Evolutionary conservation across 345 rosid species (phyloP).

Genomic region (Bruguiera sexangula): DNA sequence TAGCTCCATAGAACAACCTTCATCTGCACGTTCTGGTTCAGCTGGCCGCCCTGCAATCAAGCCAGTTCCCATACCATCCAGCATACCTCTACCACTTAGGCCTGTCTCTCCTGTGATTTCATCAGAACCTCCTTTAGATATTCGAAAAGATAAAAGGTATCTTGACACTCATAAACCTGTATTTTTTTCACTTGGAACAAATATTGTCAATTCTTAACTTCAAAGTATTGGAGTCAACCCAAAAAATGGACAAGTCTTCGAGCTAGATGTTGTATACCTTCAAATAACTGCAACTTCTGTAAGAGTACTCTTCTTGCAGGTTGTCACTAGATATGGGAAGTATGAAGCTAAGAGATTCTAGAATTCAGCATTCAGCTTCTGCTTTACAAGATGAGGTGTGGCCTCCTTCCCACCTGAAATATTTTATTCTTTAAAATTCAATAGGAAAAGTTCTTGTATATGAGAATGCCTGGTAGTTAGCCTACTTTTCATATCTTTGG

Average conservation of each 20-base stretch:
- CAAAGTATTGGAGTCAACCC: slow-evolving; percentile 1
- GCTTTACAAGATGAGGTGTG: slow-evolving; percentile 84
- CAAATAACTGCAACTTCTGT: slow-evolving; percentile 4
- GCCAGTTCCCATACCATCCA: slow-evolving; percentile 48
- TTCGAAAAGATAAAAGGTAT: slow-evolving; percentile 61
- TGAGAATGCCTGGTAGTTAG: slow-evolving; percentile 7
- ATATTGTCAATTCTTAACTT: not conserved
- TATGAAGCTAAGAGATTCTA: slow-evolving; percentile 44
- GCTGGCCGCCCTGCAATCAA: slow-evolving; percentile 42
- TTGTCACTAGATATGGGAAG: slow-evolving; percentile 54
- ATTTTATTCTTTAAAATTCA: slow-evolving; percentile 10
- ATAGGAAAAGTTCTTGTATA: not conserved
- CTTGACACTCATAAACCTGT: not conserved
- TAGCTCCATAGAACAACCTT: slow-evolving; percentile 9
- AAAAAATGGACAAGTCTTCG: not conserved
- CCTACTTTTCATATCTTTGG: not conserved
- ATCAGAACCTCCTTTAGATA: slow-evolving; percentile 38
- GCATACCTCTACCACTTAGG: slow-evolving; percentile 52
- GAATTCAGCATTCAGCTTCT: slow-evolving; percentile 54
- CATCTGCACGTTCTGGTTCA: slow-evolving; percentile 9
- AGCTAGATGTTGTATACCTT: not conserved
- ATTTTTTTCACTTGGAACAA: slow-evolving; percentile 1
- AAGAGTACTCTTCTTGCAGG: slow-evolving; percentile 32
- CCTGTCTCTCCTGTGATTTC: slow-evolving; percentile 43
- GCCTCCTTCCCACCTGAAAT: slow-evolving; percentile 9